phyloP scores from a whole-genome alignment of 768 basidiomycete species.

The Boletellus sp. region DNA sequence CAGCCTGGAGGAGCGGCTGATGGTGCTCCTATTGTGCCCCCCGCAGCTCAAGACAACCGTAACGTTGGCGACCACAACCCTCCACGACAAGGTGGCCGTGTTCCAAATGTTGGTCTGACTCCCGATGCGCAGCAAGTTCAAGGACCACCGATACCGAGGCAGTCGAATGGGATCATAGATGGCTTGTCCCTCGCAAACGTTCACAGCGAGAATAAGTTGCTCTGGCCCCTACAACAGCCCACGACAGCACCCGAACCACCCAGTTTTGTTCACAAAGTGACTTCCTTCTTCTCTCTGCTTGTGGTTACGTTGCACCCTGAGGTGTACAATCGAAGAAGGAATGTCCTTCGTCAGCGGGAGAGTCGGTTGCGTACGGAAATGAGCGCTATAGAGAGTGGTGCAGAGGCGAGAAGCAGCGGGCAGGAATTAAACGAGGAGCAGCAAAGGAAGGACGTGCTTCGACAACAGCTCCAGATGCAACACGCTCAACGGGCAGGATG shows the following conservation, averaged over 20 bases:
- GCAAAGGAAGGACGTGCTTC: slow-evolving; percentile 23
- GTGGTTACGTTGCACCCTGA: slow-evolving; percentile 67
- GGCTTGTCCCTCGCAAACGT: slow-evolving; percentile 57
- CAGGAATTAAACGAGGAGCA: slow-evolving; percentile 33
- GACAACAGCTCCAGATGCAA: slow-evolving; percentile 45
- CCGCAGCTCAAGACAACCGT: slow-evolving; percentile 15
- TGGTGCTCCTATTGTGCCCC: slow-evolving; percentile 25
- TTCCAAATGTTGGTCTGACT: slow-evolving; percentile 14
- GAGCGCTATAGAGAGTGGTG: slow-evolving; percentile 33
- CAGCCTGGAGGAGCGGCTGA: slow-evolving; percentile 15
- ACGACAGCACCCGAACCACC: slow-evolving; percentile 37
- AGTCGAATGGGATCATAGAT: slow-evolving; percentile 41
- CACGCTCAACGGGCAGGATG: slow-evolving; percentile 54
- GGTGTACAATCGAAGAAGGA: slow-evolving; percentile 65
- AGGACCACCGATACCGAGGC: slow-evolving; percentile 30
- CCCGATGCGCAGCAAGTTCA: slow-evolving; percentile 19
- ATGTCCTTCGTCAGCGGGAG: slow-evolving; percentile 57
- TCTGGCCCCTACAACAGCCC: slow-evolving; percentile 35
- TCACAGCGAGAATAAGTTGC: slow-evolving; percentile 47
- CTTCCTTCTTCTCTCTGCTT: slow-evolving; percentile 54
- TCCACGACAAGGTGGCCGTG: slow-evolving; percentile 11
- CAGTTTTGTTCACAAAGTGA: slow-evolving; percentile 44
- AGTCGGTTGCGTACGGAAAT: slow-evolving; percentile 66
- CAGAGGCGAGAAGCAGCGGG: slow-evolving; percentile 28
- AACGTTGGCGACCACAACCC: slow-evolving; percentile 15